Evolutionary conservation across 2,329 filamentous ascomycete species (phyloP), one percentile per base, ranked within the genome.

Genomic region (Epichloe sp.): DNA sequence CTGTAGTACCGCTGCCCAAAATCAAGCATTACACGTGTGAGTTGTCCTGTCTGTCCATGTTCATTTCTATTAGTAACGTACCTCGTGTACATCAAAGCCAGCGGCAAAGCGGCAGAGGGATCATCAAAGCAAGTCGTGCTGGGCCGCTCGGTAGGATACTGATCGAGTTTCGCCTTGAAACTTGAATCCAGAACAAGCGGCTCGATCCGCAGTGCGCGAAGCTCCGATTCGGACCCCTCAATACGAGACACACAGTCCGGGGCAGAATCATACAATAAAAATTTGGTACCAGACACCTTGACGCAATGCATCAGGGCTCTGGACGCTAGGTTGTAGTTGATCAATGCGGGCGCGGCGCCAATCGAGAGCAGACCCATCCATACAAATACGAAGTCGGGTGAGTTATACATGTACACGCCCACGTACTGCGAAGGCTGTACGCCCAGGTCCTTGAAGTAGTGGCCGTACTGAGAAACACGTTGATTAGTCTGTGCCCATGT

Each of bases 301-400:
- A 49, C 46, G 26, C 52, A 51, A 17, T 53, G 49, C 6, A 44
- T 5, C 17, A 53, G 12, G 4, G 52, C 52, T n/a, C 36, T 17
- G 3, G 49, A 53, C 5, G 46, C 49, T 15, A 53, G 46, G 26
- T 51, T 51, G 35, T 51, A 51, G 38, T 53, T 53, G 40, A 53
- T 47, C 42, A 53, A 41, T 7, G 52, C 52, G 6, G 52, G 49
- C 7, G 52, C 52, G 14, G 52, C 52, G 2, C 52, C 52, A 19
- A 53, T 53, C n/a, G 52, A 53, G n/a, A 53, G 49, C 36, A 53
- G 43, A 10, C 35, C 52, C 41, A 53, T 19, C 49, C 52, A 53
- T 40, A 53, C 46, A 2, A 53, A 49, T 3, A 53, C 11, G 26
- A 51, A 49, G 42, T 53, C 49, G 23, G 49, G 52, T 6, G 45